phyloP scores from a whole-genome alignment of 2,329 filamentous ascomycete species.

The Harringtonia aguacate region DNA sequence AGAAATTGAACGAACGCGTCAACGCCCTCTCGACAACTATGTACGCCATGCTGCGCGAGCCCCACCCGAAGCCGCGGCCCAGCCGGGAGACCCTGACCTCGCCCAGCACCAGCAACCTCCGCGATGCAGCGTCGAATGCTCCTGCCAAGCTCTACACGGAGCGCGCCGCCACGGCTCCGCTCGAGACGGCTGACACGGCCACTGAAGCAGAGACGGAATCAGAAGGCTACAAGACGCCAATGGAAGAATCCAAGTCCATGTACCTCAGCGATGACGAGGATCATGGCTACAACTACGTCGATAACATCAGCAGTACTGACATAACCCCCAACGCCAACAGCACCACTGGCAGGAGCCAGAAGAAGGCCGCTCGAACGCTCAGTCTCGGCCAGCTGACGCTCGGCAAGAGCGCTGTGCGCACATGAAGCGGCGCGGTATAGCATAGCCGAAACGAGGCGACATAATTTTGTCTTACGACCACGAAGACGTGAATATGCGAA shows the following conservation, averaged over 20 bases:
- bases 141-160: neutral
- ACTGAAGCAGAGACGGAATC: constrained; percentile 24
- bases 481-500: too few species aligned
- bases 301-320: constrained; percentile 14
- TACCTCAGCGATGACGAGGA: constrained; percentile 18
- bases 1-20: constrained; percentile 38
- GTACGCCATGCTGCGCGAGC: constrained; percentile 23
- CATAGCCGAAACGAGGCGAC: neutral
- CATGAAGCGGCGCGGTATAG: neutral
- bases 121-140: neutral
- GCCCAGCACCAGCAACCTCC: constrained; percentile 7
- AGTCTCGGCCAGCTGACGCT: constrained; percentile 50
- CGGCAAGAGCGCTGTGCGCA: constrained; percentile 8
- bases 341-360: constrained; percentile 17
- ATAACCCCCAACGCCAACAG: constrained; percentile 19
- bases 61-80: constrained; percentile 20
- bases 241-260: constrained; percentile 29
- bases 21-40: constrained; percentile 33
- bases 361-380: constrained; percentile 51
- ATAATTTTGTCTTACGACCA: neutral
- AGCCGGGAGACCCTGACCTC: constrained; percentile 15
- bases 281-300: constrained; percentile 15
- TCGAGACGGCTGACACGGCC: neutral
- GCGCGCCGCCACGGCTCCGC: constrained; percentile 6
- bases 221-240: constrained; percentile 41